A percentile compares a stretch with the other conserved stretches of the same genome.
phyloP scores from a whole-genome alignment of 2,329 filamentous ascomycete genomes.

The Aspergillus hiratsukae region DNA sequence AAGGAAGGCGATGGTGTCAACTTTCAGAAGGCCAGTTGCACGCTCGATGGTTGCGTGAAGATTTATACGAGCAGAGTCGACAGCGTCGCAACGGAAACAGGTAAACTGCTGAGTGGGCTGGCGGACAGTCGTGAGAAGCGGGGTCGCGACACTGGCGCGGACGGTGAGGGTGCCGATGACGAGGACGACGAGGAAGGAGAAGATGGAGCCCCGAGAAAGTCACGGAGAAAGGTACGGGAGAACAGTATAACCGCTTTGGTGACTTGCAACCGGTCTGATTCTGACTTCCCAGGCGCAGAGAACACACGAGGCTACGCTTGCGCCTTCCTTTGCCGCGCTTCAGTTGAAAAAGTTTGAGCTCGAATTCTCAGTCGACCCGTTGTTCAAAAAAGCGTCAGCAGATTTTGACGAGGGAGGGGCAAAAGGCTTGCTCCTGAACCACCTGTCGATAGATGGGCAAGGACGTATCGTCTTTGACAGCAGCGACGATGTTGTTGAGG shows the following conservation, averaged over 20 bases:
- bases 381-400: constrained; percentile 99
- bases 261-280: constrained; percentile 13
- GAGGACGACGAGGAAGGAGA: constrained; percentile 55
- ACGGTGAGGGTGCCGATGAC: constrained; percentile 57
- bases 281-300: constrained; percentile 53
- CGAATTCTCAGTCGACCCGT: constrained; percentile 90
- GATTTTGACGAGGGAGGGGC: constrained; percentile 98
- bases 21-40: constrained; percentile 97
- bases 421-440: constrained; percentile 90
- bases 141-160: constrained; percentile 57
- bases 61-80: constrained; percentile 98
- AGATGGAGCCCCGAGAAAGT: constrained; percentile 47
- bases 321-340: constrained; percentile 77
- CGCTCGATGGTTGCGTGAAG: constrained; percentile 95
- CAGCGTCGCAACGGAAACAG: constrained; percentile 95
- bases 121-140: constrained; percentile 72
- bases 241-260: background rate
- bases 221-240: constrained; percentile 63
- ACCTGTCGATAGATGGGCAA: constrained; percentile 88
- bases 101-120: constrained; percentile 86
- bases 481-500: constrained; percentile 73
- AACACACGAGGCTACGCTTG: constrained; percentile 89
- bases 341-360: constrained; percentile 97
- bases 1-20: constrained; percentile 97
- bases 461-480: constrained; percentile 97